Base-by-base conservation (phyloP, 148 eudicot species). In the Fagopyrum homotropicum region DNA sequence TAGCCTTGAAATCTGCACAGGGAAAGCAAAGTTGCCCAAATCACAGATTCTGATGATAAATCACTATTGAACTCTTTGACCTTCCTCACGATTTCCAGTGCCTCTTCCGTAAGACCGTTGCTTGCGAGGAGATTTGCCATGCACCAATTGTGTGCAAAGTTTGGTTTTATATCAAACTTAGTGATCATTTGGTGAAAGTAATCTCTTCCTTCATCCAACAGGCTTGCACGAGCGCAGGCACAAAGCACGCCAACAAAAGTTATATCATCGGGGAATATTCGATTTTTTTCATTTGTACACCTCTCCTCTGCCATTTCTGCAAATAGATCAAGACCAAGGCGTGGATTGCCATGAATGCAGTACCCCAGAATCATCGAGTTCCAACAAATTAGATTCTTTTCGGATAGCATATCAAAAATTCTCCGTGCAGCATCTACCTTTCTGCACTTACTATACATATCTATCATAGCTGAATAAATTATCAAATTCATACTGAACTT, bases 131-230 rank as follows among this genome's bases (percentile, higher is more conserved):
- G 85, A 77, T 89, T 92, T 69, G 96, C 93, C 90, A 92, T 76
- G 79, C 93, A 92, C 98, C 95, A 92, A 80, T 80, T 85, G 82
- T 90, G 96, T 2, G 84, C 91, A 78, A 88, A 92, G 83, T 86
- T 90, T 69, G 93, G 91, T 75, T 85, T 85, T 54, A 92, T 45
- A 16, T 51, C 43, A 79, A 86, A 89, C 61, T 60, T 74, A 64
- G 84, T 75, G 40, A 73, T 79, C 93, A 92, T 92, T 77, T 88
- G 85, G 22, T 69, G 60, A 54, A 90, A 86, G 82, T 86, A 83
- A 43, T 43, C 64, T 83, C 80, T 86, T n/a, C 91, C 95, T 77
- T 86, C 82, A 69, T 75, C 79, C 43, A 56, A 69, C 86, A 73
- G 52, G 75, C 72, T 71, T 14, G 50, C 81, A 89, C 96, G 96